These are phyloP conservation scores for Komagataella populi DNA, from an alignment of 805 yeast species.

Conservation along the genomic window DNA sequence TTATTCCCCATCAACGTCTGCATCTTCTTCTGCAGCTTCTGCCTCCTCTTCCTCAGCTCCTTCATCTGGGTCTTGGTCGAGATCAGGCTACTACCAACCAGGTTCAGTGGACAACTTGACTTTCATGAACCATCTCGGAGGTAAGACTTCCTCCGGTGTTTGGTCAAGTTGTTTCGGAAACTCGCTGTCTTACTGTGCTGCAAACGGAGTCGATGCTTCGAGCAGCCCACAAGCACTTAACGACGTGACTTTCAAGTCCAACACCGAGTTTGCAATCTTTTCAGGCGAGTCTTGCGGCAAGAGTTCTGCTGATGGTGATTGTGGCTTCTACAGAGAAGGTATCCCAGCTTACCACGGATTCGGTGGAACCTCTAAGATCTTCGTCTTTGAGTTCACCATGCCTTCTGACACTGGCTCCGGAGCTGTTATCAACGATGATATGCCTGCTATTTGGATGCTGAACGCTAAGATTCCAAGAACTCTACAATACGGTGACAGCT, in stretches of 20 bases:
- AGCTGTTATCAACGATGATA: constrained; percentile 55
- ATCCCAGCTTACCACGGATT: constrained; percentile 95
- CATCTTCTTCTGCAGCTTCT: constrained; percentile 12
- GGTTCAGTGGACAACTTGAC: constrained; percentile 60
- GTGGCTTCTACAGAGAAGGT: constrained; percentile 79
- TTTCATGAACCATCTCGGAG: constrained; percentile 85
- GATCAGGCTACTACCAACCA: constrained; percentile 63
- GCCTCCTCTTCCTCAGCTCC: constrained; percentile 21
- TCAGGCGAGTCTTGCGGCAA: constrained; percentile 49
- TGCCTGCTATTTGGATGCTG: constrained; percentile 97
- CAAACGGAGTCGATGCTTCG: constrained; percentile 69
- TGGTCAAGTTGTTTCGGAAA: constrained; percentile 84
- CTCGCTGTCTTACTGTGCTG: constrained; percentile 74
- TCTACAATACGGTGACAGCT: constrained; percentile 71
- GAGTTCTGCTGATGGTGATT: constrained; percentile 30
- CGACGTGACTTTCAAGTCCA: constrained; percentile 57
- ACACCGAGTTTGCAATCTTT: constrained; percentile 74
- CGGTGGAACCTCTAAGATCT: constrained; percentile 71
- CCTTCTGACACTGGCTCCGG: constrained; percentile 38
- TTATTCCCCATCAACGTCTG: constrained; percentile 6
- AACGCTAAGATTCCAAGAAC: constrained; percentile 97
- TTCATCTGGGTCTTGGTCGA: constrained; percentile 50
- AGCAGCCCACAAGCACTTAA: constrained; percentile 51
- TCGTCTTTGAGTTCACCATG: constrained; percentile 90
- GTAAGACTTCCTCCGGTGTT: constrained; percentile 71